Base-by-base conservation (phyloP, 106 monocot species). In the Phalaenopsis aphrodite region DNA sequence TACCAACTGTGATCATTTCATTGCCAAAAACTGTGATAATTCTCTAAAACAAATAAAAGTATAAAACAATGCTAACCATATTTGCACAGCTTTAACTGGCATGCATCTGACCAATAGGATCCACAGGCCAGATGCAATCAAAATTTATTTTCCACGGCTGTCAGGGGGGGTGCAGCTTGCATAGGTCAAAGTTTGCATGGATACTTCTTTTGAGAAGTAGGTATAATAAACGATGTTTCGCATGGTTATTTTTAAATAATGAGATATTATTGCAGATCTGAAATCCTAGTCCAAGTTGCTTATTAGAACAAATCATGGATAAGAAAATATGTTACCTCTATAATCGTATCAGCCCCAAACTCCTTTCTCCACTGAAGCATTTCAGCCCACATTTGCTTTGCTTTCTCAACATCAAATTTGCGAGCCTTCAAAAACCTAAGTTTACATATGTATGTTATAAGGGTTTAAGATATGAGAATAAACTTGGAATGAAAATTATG, bases 331-430 rank as follows among this genome's bases (percentile, higher is more conserved):
- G 46, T 83, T 83, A 90, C 90, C 90, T 90, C 87, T 38, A 85
- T 12, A 76, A 90, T 83, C 61, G 85, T 84, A 61, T 90, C 90
- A 67, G 74, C 82, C 23, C 85, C 88, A 75, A 56, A 88, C 5
- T 90, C 90, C 56, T 84, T 90, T 48, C 90, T 83, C 90, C 90
- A 90, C 57, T 85, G 87, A 67, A 90, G 87, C 90, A 86, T 90
- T 80, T 90, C 87, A 72, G 90, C 77, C 90, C 90, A 90, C 90
- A 88, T 90, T 49, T 78, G 83, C 49, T 88, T 90, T 52, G 88
- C 88, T 88, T 88, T 90, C 79, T 90, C 90, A 77, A 90, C 77
- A 82, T 90, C 90, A 84, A 90, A 90, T 61, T 88, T 90, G 52
- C 90, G 67, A 45, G 90, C 90, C 75, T 88, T 88, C 77, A 90